Conservation (phyloP, 2,329 filamentous ascomycete species). For the Penicillium olsonii region DNA sequence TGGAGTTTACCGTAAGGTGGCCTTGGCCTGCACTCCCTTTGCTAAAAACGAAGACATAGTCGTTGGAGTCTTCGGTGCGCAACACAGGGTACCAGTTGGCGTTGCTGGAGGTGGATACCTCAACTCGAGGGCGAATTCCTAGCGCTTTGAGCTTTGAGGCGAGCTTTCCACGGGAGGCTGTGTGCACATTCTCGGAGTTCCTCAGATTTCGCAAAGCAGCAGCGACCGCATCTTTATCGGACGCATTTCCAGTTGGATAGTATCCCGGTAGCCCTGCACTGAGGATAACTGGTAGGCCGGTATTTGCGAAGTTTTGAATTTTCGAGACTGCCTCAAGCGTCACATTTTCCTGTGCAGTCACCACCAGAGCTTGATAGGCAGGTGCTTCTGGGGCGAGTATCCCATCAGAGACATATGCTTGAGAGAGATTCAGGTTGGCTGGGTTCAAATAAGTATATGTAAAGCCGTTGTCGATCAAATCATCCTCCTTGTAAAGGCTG, state of each 20-base stretch:
- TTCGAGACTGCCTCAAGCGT: constrained; percentile 37
- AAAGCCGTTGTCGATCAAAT: constrained; percentile 32
- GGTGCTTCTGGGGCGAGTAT: constrained; percentile 43
- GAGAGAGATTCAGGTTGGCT: constrained; percentile 45
- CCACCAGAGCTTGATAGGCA: constrained; percentile 47
- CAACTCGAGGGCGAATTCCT: constrained; percentile 35
- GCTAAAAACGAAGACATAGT: constrained; percentile 48
- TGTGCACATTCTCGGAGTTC: constrained; percentile 38
- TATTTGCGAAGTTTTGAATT: constrained; percentile 37
- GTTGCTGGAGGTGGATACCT: constrained; percentile 21
- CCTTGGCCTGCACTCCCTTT: constrained; percentile 29
- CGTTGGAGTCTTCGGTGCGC: constrained; percentile 31
- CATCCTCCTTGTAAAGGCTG: constrained; percentile 1
- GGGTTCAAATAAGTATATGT: constrained; percentile 50
- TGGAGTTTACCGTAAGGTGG: constrained; percentile 30
- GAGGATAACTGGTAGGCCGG: constrained; percentile 48
- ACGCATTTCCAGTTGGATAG: constrained; percentile 19
- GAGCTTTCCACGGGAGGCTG: constrained; percentile 29
- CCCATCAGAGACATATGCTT: constrained; percentile 39
- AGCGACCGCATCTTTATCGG: constrained; percentile 13
- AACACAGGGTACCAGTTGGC: constrained; percentile 40
- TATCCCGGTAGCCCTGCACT: constrained; percentile 37
- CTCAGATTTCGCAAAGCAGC: constrained; percentile 24
- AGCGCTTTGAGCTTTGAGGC: constrained; percentile 33
- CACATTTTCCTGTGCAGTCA: constrained; percentile 39